These are phyloP conservation scores for Tetracentron sinense DNA, from an alignment of 164 flowering plant species.

Conservation along the genomic window DNA sequence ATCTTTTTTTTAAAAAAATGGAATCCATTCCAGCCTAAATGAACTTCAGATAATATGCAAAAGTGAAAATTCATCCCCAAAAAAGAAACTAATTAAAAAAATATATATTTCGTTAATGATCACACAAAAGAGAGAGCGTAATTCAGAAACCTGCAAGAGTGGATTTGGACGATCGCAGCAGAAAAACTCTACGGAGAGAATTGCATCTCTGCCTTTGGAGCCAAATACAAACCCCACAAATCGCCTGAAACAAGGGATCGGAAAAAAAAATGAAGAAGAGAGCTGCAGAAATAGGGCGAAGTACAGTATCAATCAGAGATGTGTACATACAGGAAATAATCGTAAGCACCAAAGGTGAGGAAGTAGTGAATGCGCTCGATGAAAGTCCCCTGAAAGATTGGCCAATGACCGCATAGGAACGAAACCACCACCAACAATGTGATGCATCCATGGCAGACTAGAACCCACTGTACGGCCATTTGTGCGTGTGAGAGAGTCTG, in stretches of 20 bases:
- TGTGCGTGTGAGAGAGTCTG: background rate
- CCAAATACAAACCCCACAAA: constrained; percentile 59
- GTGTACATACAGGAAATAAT: constrained; percentile 55
- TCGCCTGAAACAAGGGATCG: constrained; percentile 40
- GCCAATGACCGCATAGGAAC: constrained; percentile 90
- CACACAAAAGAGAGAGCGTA: constrained; percentile 1
- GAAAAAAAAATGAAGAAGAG: background rate
- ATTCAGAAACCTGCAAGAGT: constrained; percentile 59
- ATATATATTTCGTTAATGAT: too few relatives aligned
- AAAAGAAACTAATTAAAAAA: too few relatives aligned
- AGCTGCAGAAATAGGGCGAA: background rate
- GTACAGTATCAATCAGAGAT: background rate
- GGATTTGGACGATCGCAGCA: constrained; percentile 96
- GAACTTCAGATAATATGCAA: too few relatives aligned
- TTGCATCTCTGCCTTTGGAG: constrained; percentile 44
- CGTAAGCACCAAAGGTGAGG: constrained; percentile 78
- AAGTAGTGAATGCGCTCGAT: constrained; percentile 62
- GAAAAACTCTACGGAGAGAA: constrained; percentile 58
- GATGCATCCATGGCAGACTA: constrained; percentile 62
- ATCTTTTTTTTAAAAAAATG: too few relatives aligned
- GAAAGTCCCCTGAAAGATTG: constrained; percentile 77
- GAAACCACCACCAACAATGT: constrained; percentile 65
- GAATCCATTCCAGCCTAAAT: too few relatives aligned
- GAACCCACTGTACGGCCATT: constrained; percentile 69
- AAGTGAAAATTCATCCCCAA: too few relatives aligned